Conservation (phyloP, 345 rosid genomes). For the Eucalyptus curtisii region DNA sequence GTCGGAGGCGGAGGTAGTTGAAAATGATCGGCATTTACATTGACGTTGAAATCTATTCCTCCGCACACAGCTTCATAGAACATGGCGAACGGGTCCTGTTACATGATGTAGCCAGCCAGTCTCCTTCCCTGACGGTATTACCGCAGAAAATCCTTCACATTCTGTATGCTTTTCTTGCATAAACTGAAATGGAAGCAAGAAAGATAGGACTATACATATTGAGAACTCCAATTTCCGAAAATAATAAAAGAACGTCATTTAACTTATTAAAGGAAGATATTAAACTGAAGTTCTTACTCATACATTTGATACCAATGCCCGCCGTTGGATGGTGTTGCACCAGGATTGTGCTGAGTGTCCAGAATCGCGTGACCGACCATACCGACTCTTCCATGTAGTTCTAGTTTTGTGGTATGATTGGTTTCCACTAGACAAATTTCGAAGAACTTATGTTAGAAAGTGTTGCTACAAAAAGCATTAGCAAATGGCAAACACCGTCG, state of each 20-base stretch:
- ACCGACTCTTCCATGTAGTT: slow-evolving; percentile 45
- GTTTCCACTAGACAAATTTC: not conserved
- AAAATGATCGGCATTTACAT: not conserved
- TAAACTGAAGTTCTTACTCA: slow-evolving; percentile 21
- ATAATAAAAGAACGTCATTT: no score
- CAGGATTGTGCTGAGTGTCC: not conserved
- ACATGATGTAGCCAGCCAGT: slow-evolving; percentile 18
- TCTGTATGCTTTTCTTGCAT: slow-evolving; percentile 6
- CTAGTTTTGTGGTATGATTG: slow-evolving; percentile 12
- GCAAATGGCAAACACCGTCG: fast-evolving
- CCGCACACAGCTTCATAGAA: slow-evolving; percentile 31
- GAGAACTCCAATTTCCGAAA: not conserved
- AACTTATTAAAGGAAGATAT: not conserved
- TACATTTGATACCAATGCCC: slow-evolving; percentile 12
- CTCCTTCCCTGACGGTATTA: slow-evolving; percentile 14
- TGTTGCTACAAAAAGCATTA: not conserved
- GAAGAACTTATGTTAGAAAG: not conserved
- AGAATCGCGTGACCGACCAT: slow-evolving; percentile 35
- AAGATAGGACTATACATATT: not conserved
- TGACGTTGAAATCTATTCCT: slow-evolving; percentile 9
- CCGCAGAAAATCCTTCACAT: slow-evolving; percentile 26
- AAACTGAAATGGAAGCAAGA: slow-evolving; percentile 11
- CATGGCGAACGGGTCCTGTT: slow-evolving; percentile 30
- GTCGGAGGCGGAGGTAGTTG: not conserved
- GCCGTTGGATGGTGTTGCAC: not conserved